Evolutionary conservation across 2,329 filamentous ascomycete species (phyloP).

Genomic region (Macroventuria anomochaeta): DNA sequence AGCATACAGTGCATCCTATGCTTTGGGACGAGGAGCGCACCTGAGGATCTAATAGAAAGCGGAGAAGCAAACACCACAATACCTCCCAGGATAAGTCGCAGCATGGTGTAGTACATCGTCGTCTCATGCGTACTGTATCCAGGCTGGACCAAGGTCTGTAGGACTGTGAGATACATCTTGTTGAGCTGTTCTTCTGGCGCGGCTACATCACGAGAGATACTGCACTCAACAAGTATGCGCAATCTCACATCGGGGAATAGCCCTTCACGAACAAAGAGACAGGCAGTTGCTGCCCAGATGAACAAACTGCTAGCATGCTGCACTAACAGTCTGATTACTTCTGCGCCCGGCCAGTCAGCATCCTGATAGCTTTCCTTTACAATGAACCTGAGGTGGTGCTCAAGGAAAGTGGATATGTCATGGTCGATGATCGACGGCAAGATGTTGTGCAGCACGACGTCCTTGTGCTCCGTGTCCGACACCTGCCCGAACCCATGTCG

Average conservation of each 20-base stretch:
- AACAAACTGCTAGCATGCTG: too few species aligned
- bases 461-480: not conserved
- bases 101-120: not conserved
- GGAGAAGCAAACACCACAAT: not conserved
- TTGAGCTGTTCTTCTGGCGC: not conserved
- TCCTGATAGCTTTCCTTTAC: not conserved
- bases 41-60: not conserved
- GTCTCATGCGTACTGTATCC: not conserved
- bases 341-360: too few species aligned
- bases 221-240: not conserved
- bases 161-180: not conserved
- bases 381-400: slow-evolving; percentile 12
- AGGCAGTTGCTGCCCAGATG: too few species aligned
- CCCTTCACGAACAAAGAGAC: slow-evolving; percentile 25
- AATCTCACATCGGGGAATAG: not conserved
- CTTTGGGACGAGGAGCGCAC: too few species aligned
- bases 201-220: not conserved
- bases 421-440: slow-evolving; percentile 18
- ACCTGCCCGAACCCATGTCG: too few species aligned
- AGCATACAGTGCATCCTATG: too few species aligned
- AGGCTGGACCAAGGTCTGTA: not conserved
- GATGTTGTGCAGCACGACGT: slow-evolving; percentile 10
- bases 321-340: too few species aligned
- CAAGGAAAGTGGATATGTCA: slow-evolving; percentile 24
- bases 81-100: not conserved